Conservation (phyloP, 805 yeast genomes). For the Candida parachauliodes region DNA sequence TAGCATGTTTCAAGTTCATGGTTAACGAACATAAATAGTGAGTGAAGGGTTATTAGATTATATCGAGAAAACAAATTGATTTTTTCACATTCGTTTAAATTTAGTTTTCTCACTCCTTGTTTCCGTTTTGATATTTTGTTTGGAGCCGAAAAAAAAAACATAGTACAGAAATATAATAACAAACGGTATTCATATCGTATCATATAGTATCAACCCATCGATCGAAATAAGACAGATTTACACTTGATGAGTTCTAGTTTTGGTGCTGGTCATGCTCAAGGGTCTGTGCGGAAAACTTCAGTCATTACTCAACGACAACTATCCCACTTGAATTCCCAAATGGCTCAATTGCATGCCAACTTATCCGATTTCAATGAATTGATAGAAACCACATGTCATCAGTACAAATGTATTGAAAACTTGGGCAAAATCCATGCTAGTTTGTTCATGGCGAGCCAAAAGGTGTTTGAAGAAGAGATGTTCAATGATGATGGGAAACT, state of each 20-base stretch:
- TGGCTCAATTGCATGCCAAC: conserved; percentile 49
- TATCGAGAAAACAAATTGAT: background rate
- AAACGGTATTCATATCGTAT: no score
- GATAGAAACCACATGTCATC: conserved; percentile 48
- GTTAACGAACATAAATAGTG: no score
- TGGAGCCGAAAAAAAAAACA: background rate
- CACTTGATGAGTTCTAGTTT: no score
- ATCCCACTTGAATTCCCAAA: conserved; percentile 30
- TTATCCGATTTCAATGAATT: conserved; percentile 50
- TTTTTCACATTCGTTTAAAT: conserved; percentile 3
- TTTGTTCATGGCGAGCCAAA: conserved; percentile 43
- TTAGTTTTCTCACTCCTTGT: background rate
- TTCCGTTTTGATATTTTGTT: background rate
- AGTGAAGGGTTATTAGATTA: background rate
- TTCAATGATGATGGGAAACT: conserved; percentile 13
- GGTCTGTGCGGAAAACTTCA: conserved; percentile 5
- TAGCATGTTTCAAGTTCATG: no score
- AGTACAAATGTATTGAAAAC: conserved; percentile 48
- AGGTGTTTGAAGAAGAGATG: conserved; percentile 37
- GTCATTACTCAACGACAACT: conserved; percentile 33
- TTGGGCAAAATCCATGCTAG: conserved; percentile 58
- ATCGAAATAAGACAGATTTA: no score
- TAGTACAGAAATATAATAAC: background rate
- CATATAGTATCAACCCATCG: no score
- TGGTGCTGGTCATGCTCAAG: no score